Base-by-base conservation (phyloP, 441 rosid genomes). In the Adansonia rubrostipa region DNA sequence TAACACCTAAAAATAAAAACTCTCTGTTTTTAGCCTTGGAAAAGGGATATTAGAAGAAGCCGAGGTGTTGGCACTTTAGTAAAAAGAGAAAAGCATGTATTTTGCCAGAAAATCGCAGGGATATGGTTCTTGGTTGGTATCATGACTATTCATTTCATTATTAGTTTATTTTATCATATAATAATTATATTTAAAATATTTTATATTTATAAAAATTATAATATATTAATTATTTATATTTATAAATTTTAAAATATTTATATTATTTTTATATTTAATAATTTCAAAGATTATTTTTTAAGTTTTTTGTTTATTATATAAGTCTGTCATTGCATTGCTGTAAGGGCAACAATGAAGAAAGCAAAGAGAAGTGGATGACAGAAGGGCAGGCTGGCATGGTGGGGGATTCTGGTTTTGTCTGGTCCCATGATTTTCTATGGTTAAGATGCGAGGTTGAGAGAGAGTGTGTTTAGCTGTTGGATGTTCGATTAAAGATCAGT, bases 361-460 rank as follows among this genome's bases (percentile, higher is more conserved):
- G 47, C n/a, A 14, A 24, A 28, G 67, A 56, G 44, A 36, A 80
- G 79, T 68, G 82, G 76, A 47, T 80, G 82, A 51, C 82, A 80
- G 82, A 61, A 70, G 67, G 33, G 72, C 42, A 54, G 8, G 72
- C 42, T 42, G 8, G 33, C 33, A 28, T 28, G 60, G 20, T 47
- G 57, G 40, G 44, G 9, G 44, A 14, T 33, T 33, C 9, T 63
- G n/a, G 8, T 61, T 3, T 53, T 17, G n/a, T 51, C 17, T 63
- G 57, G 58, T 67, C 71, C 53, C 53, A 67, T 45, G 28, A 67
- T 42, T 17, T 17, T 9, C 28, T 42, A 45, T 6, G 28, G 50
- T 45, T 19, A 6, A n/a, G 71, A 66, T 42, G 7, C 6, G 28
- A 66, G 2, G 19, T 44, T 66, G 51, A 66, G 69, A 6, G 13